Base-by-base conservation (phyloP, 768 basidiomycete species). In the Fomitopsis pulvina region DNA sequence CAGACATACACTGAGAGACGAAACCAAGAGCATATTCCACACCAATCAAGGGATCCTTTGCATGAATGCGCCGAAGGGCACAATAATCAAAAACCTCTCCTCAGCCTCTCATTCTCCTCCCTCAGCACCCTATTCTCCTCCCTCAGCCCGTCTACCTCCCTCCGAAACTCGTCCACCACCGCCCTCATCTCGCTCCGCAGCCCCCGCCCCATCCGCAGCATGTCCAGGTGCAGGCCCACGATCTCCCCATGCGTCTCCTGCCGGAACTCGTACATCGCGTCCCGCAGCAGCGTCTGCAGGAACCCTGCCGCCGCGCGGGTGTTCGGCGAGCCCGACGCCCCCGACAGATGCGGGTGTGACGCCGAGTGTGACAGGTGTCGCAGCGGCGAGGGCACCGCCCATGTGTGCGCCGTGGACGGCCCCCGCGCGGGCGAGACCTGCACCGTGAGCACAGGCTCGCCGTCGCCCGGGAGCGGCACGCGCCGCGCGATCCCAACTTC, bases 251-350 rank as follows among this genome's bases (percentile, higher is more conserved):
- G 75, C 21, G 78, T 81, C 62, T 88, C 85, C 54, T 74, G 71
- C 61, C 81, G 83, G 59, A 79, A 84, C 54, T 89, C 87, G 54
- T 74, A 78, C 79, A 89, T 79, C 51, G 80, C 82, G 48, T 88
- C 86, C 40, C 76, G 74, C 45, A 89, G 76, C 47, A 87, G 78
- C 21, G 72, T 72, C 48, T 79, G 77, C 52, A 89, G 63, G 24
- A 87, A 70, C 34, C 83, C 81, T 43, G 85, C 80, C 14, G 79
- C 74, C 58, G 69, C 50, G 59, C 64, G 38, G 62, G 52, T 22
- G 62, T 70, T 46, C 62, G 71, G 47, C 60, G 67, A 28, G 74
- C 75, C 25, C 72, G n/a, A n/a, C n/a, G n/a, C n/a, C n/a, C n/a
- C n/a, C 74, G 50, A 52, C 64, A 27, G 63, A 59, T 11, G 68